phyloP scores from a whole-genome alignment of 2,329 filamentous ascomycete genomes.

The Aspergillus flavus region DNA sequence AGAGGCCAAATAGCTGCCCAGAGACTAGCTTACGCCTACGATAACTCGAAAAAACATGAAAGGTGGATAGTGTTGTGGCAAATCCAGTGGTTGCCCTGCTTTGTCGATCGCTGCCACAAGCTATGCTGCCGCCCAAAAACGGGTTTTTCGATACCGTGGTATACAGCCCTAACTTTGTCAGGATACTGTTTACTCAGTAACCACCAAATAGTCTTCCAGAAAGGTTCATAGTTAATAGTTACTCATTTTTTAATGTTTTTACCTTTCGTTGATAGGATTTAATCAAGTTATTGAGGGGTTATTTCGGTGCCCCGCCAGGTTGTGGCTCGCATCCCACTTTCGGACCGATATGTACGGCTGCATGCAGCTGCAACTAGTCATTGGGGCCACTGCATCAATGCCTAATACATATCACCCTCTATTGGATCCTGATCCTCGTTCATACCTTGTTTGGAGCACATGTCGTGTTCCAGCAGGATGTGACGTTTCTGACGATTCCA shows the following conservation, averaged over 20 bases:
- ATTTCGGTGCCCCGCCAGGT: background rate
- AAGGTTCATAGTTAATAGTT: background rate
- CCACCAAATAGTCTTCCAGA: background rate
- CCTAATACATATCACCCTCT: background rate
- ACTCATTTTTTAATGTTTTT: accelerated
- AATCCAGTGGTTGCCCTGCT: background rate
- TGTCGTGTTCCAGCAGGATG: background rate
- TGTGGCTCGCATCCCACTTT: background rate
- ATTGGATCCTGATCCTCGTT: background rate
- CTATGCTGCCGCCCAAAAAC: background rate
- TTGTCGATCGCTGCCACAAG: background rate
- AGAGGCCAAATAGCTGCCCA: background rate
- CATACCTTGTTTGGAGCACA: background rate
- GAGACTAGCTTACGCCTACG: background rate
- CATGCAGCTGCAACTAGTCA: background rate
- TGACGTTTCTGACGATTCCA: background rate
- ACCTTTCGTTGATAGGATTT: conserved; percentile 49
- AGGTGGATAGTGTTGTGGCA: background rate
- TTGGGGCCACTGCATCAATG: background rate
- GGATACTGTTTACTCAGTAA: background rate
- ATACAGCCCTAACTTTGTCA: background rate
- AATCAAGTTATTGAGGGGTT: background rate
- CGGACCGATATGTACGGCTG: background rate
- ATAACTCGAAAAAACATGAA: too few relatives aligned
- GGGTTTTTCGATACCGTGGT: background rate